A percentile compares a stretch with the other conserved stretches of the same genome.
These are phyloP conservation scores for Vanrija sp. DNA, from an alignment of 1,284 basidiomycete species.

Conservation along the genomic window DNA sequence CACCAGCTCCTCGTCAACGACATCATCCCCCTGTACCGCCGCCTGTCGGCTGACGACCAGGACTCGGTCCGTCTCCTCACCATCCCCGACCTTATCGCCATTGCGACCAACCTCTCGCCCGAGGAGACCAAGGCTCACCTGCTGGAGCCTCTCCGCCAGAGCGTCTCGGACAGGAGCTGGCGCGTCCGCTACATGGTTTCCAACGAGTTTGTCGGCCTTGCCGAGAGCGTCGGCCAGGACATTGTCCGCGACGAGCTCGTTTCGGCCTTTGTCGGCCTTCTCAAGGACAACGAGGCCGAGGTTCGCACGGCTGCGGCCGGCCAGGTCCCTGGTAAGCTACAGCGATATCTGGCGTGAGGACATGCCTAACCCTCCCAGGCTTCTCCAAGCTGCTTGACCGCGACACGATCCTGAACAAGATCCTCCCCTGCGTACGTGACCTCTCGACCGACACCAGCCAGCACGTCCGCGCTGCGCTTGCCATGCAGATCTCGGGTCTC, in stretches of 20 bases:
- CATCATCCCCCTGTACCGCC: slow-evolving; percentile 87
- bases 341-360: neutral
- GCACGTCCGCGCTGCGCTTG: slow-evolving; percentile 94
- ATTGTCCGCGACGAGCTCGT: slow-evolving; percentile 93
- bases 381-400: slow-evolving; percentile 93
- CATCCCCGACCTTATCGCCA: slow-evolving; percentile 91
- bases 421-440: slow-evolving; percentile 96
- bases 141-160: slow-evolving; percentile 78
- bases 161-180: slow-evolving; percentile 96
- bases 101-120: slow-evolving; percentile 77
- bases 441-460: slow-evolving; percentile 91
- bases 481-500: slow-evolving; percentile 95
- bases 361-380: slow-evolving; percentile 56
- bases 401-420: slow-evolving; percentile 86
- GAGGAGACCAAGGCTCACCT: slow-evolving; percentile 88
- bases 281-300: slow-evolving; percentile 99
- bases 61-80: slow-evolving; percentile 96
- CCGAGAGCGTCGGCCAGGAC: slow-evolving; percentile 84
- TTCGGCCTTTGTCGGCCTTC: slow-evolving; percentile 83
- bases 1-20: slow-evolving; percentile 72
- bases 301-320: slow-evolving; percentile 93
- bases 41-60: slow-evolving; percentile 93
- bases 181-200: slow-evolving; percentile 99
- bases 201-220: slow-evolving; percentile 90
- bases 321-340: slow-evolving; percentile 83